Evolutionary conservation across 768 basidiomycete species (phyloP), one percentile per base, ranked within the genome.

Genomic region (Rhodotorula diobovata): DNA sequence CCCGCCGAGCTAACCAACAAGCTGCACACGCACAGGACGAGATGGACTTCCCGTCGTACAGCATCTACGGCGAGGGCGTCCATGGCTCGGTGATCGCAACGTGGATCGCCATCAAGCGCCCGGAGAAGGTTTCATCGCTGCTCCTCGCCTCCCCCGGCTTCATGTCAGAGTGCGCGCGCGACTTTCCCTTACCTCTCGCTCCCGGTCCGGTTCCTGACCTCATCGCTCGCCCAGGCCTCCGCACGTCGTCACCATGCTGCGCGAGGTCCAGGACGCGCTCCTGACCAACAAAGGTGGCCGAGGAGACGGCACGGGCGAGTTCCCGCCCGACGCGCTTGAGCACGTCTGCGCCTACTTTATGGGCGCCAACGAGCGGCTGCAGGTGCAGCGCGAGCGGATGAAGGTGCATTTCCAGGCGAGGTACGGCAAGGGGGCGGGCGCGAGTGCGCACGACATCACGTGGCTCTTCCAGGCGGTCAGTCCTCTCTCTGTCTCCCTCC

Each of bases 81-180:
- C 65, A 66, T 37, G 70, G 70, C 0, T n/a, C 18, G 25, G 56
- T 23, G 12, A 46, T 63, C 11, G 70, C 70, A 3, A 16, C 48
- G 25, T 67, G 61, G 60, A 59, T 71, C 28, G 61, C 65, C 16
- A 35, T 56, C 45, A 67, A 64, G 32, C 55, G 66, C 7, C 43
- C 66, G 6, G 57, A 72, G 1, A 63, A 72, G 45, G 60, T 68
- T 28, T 21, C 50, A 7, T 35, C 62, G 7, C 37, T 72, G 2
- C n/a, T 67, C 15, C 30, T 72, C 28, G 67, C 62, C 30, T 68
- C 66, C 20, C 71, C 71, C 0, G 66, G 71, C 1, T 72, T 57
- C 66, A 28, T 25, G 45, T n/a, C 37, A 30, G 71, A 72, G 54
- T 64, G 21, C 37, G 59, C n/a, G n/a, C n/a, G n/a, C n/a, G n/a